Conservation (phyloP, 352 stramenopile genomes). For the Globisporangium heterothallicum region DNA sequence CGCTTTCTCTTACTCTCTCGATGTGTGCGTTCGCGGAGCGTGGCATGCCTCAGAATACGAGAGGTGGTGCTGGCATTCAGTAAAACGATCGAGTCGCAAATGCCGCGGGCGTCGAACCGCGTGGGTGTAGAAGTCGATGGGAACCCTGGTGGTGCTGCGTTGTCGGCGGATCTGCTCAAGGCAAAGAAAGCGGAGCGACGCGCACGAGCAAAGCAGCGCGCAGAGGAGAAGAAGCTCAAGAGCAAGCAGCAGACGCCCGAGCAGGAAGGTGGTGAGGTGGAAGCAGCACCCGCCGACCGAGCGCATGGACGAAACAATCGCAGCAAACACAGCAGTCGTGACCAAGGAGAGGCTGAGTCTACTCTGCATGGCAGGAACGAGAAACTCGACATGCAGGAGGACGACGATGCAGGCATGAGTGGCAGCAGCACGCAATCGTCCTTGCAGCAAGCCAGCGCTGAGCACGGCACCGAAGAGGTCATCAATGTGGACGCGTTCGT, state of each 20-base stretch:
- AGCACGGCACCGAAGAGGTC: slow-evolving; percentile 10
- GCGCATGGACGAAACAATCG: no score
- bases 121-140: slow-evolving; percentile 5
- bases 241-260: neutral
- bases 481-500: slow-evolving; percentile 5
- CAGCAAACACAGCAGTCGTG: neutral
- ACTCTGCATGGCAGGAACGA: neutral
- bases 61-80: neutral
- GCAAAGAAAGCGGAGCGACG: slow-evolving; percentile 7
- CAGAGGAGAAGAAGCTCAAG: slow-evolving; percentile 8
- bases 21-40: neutral
- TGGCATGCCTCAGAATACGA: neutral
- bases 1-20: neutral
- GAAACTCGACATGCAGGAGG: neutral
- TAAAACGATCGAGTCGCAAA: neutral
- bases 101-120: slow-evolving; percentile 8
- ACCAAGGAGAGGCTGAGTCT: neutral
- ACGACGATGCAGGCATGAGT: neutral
- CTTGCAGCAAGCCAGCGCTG: slow-evolving; percentile 3
- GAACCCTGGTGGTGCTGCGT: neutral
- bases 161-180: slow-evolving; percentile 2
- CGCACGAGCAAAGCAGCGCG: slow-evolving; percentile 1
- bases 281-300: neutral
- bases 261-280: neutral
- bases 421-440: neutral